phyloP scores from a whole-genome alignment of 148 eudicot species.

The Pouteria glomerata region DNA sequence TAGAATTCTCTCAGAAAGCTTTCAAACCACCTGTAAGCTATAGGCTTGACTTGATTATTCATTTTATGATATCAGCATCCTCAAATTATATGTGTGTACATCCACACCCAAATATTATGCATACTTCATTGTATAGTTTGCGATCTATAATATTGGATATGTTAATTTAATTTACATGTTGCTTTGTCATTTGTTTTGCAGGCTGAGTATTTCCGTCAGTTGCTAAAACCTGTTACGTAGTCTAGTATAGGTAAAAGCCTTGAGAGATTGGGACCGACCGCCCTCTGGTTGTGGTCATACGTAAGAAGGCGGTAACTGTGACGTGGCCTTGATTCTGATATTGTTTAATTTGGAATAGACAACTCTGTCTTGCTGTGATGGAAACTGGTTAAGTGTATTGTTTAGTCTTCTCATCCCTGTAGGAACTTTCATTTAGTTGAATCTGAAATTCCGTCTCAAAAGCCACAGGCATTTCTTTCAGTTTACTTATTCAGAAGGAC shows the following conservation, averaged over 20 bases:
- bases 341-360: slow-evolving; percentile 15
- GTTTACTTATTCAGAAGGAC: slow-evolving; percentile 7
- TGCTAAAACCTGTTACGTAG: slow-evolving; percentile 90
- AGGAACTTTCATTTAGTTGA: background rate
- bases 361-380: slow-evolving; percentile 15
- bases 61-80: background rate
- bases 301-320: slow-evolving; percentile 7
- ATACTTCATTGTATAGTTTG: no score
- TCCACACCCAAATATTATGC: no score
- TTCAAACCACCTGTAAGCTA: background rate
- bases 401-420: slow-evolving; percentile 15
- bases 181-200: slow-evolving; percentile 23
- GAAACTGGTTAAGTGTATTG: slow-evolving; percentile 17
- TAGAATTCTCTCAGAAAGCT: background rate
- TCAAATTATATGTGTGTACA: background rate
- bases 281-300: slow-evolving; percentile 7
- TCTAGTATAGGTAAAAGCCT: slow-evolving; percentile 16
- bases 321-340: slow-evolving; percentile 8
- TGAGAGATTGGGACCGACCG: slow-evolving; percentile 19
- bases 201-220: slow-evolving; percentile 84
- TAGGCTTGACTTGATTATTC: background rate
- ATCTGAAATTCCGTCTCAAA: background rate
- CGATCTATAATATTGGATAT: background rate
- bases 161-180: background rate
- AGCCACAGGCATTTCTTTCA: slow-evolving; percentile 2